phyloP scores from a whole-genome alignment of 2,329 filamentous ascomycete species.

The Lachnellula suecica region DNA sequence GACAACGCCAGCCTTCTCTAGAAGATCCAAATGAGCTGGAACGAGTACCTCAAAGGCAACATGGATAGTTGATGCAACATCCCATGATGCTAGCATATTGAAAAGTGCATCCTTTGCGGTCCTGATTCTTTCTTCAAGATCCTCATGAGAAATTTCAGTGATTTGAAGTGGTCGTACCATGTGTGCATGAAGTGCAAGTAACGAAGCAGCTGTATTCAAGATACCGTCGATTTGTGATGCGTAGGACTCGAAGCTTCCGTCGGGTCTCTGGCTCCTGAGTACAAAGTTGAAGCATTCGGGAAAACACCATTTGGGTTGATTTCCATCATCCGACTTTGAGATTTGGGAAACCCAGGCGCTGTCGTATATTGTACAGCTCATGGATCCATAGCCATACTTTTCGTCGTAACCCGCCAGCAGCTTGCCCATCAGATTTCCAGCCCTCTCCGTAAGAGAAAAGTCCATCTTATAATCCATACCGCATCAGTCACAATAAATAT shows the following conservation, averaged over 20 bases:
- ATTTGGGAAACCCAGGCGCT: conserved; percentile 3
- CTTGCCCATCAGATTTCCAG: background rate
- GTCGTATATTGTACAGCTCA: conserved; percentile 2
- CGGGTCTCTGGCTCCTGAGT: background rate
- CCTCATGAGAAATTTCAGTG: background rate
- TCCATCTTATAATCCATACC: background rate
- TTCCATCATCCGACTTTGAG: background rate
- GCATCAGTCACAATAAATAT: background rate
- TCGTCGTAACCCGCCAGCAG: background rate
- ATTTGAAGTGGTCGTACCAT: background rate
- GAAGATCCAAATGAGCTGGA: background rate
- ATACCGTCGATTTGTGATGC: background rate
- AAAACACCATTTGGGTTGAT: background rate
- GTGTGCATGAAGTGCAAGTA: background rate
- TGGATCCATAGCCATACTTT: background rate
- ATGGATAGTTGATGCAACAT: background rate
- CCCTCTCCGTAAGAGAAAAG: background rate
- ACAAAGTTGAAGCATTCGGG: background rate
- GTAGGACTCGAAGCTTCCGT: background rate
- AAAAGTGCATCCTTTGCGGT: background rate
- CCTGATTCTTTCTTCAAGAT: background rate
- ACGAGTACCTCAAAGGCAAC: background rate
- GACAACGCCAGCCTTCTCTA: background rate
- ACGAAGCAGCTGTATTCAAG: conserved; percentile 1
- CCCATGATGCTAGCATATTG: background rate